Percentiles rank a stretch among this genome's conserved stretches.
phyloP scores from a whole-genome alignment of 495 filamentous ascomycete species.

The Parathielavia hyrcaniae region DNA sequence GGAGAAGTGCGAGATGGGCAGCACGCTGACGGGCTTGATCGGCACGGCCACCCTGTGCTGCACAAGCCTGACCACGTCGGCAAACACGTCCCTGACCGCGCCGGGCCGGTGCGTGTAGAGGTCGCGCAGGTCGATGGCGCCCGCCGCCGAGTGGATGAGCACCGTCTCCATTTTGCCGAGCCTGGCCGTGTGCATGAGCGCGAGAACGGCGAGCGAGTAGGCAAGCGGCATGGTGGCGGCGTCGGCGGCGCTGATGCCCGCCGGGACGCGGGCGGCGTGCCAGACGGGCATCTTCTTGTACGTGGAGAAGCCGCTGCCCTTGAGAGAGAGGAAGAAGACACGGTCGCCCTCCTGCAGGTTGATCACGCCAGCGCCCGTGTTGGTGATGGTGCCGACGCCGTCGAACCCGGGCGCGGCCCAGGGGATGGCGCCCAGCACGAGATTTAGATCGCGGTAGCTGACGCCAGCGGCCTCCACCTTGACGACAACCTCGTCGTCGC shows the following conservation, averaged over 20 bases:
- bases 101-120: neutral
- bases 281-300: too few relatives aligned
- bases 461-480: too few relatives aligned
- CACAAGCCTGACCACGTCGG: neutral
- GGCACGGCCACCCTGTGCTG: neutral
- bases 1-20: neutral
- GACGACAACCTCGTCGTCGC: too few relatives aligned
- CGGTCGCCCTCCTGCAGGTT: too few relatives aligned
- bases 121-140: constrained; percentile 19
- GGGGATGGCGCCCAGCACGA: too few relatives aligned
- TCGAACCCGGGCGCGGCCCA: too few relatives aligned
- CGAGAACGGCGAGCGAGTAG: constrained; percentile 23
- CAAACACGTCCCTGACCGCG: neutral
- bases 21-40: neutral
- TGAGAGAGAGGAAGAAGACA: too few relatives aligned
- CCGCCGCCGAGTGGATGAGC: constrained; percentile 42
- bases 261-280: too few relatives aligned
- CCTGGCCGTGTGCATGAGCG: constrained; percentile 26
- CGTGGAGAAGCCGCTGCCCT: too few relatives aligned
- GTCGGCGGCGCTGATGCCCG: neutral
- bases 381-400: too few relatives aligned
- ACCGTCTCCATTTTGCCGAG: constrained; percentile 33
- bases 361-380: too few relatives aligned
- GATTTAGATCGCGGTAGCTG: too few relatives aligned
- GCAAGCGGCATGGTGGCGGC: neutral